Base-by-base conservation (phyloP, 129 eudicot genomes). In the Chrysanthemum seticuspe region DNA sequence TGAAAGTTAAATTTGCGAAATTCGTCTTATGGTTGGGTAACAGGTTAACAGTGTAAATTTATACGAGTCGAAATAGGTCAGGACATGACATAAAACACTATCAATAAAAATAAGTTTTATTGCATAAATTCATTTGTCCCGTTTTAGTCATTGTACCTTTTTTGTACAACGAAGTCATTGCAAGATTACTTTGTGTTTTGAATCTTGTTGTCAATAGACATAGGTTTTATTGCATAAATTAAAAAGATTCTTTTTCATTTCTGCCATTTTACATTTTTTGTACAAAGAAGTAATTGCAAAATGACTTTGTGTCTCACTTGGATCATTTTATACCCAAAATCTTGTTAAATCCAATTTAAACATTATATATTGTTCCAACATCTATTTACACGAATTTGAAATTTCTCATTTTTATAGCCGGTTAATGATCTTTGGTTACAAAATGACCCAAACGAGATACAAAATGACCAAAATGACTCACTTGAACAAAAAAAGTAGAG, bases 1-100 rank as follows among this genome's bases (percentile, higher is more conserved):
- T 73, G 66, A 44, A 56, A 76, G 47, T 31, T 77, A 29, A 70
- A n/a, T 54, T 58, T 72, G 50, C 27, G 10, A 29, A 51, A 27
- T 11, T 6, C 12, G 63, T 31, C 53, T 40, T 40, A 40, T 9
- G 54, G 74, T 36, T 70, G 51, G 31, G 53, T 36, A 27, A 13
- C 3, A 15, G 65, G 65, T 61, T 27, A 61, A 27, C 27, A 5
- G 12, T 19, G 62, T 61, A 21, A 27, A 14, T 61, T 61, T 4
- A 15, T n/a, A 34, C 5, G 7, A 7, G 56, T 59, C 47, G 51
- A 62, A 29, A 27, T 48, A 59, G 27, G 69, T 25, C 0, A 54
- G 62, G 65, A 54, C 1, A 31, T 18, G 68, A 23, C n/a, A 3
- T 6, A 19, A 47, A 9, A 60, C 13, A 9, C 14, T 0, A 9